Percentiles rank a stretch among this genome's conserved stretches.
Evolutionary conservation across 2,329 filamentous ascomycete genomes (phyloP).

Genomic region (Nothopassalora personata): DNA sequence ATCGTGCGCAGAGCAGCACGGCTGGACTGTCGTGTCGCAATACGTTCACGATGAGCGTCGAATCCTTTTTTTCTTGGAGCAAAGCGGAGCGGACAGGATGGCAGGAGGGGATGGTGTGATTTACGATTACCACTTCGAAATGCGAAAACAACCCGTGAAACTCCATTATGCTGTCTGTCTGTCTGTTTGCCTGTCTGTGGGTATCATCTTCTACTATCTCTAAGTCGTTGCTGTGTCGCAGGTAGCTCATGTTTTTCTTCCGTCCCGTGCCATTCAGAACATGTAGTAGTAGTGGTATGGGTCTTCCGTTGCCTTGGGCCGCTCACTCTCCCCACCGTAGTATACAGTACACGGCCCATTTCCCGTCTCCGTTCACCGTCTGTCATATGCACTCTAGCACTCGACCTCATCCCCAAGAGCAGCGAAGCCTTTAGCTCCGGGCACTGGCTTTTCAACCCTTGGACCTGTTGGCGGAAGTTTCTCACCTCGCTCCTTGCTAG

Average conservation of each 20-base stretch:
- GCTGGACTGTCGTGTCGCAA: not conserved
- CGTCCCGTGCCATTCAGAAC: too few species aligned
- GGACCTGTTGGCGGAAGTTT: not conserved
- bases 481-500: not conserved
- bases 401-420: conserved; percentile 2
- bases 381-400: not conserved
- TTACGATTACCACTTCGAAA: not conserved
- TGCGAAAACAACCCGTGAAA: not conserved
- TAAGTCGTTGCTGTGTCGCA: not conserved
- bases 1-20: not conserved
- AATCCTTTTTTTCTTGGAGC: not conserved
- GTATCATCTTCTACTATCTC: not conserved
- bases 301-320: too few species aligned
- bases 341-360: too few species aligned
- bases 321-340: too few species aligned
- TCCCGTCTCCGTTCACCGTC: not conserved
- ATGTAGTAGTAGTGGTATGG: too few species aligned
- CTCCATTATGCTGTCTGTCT: not conserved
- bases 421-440: not conserved
- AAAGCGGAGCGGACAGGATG: not conserved
- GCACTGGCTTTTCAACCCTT: not conserved
- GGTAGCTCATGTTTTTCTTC: too few species aligned
- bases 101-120: not conserved
- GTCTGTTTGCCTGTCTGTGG: not conserved
- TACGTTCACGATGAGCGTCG: not conserved